Percentiles rank a stretch among this genome's conserved stretches.
phyloP scores from a whole-genome alignment of 2,329 filamentous ascomycete genomes.

The Cytospora leucostoma region DNA sequence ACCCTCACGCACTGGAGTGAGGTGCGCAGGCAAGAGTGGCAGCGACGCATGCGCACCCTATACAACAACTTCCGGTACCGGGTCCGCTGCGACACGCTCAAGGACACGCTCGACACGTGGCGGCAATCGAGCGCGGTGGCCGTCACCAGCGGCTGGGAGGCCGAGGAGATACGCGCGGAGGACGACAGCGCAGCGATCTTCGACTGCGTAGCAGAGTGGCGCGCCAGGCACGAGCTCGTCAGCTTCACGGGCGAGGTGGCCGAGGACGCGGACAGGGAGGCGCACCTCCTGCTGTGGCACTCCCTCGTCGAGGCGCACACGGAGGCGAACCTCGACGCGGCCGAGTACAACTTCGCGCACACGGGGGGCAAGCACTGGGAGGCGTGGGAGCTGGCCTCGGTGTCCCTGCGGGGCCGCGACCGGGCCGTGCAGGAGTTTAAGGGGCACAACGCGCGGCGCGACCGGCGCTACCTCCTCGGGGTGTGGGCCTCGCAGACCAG shows the following conservation, averaged over 20 bases:
- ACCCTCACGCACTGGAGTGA: constrained; percentile 25
- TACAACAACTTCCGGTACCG: constrained; percentile 32
- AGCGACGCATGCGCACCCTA: constrained; percentile 31
- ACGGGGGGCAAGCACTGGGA: constrained; percentile 30
- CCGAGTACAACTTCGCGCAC: constrained; percentile 33
- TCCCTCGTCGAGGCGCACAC: constrained; percentile 28
- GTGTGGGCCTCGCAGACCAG: constrained; percentile 32
- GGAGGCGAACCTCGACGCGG: constrained; percentile 32
- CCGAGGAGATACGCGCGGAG: constrained; percentile 31
- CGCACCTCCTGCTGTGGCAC: constrained; percentile 33
- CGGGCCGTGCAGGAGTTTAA: constrained; percentile 31
- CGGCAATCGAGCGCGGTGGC: constrained; percentile 29
- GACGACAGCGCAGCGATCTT: constrained; percentile 33
- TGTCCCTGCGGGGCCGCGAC: constrained; percentile 31
- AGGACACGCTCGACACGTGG: constrained; percentile 33
- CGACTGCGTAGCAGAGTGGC: constrained; percentile 32
- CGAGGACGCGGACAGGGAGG: constrained; percentile 34
- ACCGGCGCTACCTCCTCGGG: constrained; percentile 30
- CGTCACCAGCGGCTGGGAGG: constrained; percentile 31
- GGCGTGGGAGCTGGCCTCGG: constrained; percentile 33
- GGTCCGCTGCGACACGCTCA: constrained; percentile 32
- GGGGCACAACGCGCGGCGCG: constrained; percentile 31
- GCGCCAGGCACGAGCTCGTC: constrained; percentile 23
- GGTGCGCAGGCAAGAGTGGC: constrained; percentile 26
- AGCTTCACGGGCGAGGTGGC: constrained; percentile 31